phyloP scores from a whole-genome alignment of 2,329 filamentous ascomycete species.

The Colletotrichum lindemuthianum region DNA sequence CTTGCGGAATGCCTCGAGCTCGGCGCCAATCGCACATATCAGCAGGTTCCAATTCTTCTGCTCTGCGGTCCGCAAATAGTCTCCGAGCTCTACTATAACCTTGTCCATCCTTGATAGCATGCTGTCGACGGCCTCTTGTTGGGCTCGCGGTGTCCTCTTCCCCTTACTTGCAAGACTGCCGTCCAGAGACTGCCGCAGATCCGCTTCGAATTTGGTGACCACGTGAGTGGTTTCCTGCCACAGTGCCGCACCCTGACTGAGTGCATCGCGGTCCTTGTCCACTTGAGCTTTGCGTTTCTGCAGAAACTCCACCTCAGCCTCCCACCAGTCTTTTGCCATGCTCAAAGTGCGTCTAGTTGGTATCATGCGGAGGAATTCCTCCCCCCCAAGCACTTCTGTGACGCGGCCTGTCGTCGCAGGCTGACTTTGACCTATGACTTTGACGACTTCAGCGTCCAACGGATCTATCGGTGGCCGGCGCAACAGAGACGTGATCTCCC shows the following conservation, averaged over 20 bases:
- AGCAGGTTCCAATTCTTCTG: slow-evolving; percentile 77
- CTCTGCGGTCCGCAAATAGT: slow-evolving; percentile 65
- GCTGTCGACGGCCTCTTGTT: slow-evolving; percentile 52
- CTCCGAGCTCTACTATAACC: slow-evolving; percentile 65
- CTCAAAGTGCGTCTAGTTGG: slow-evolving; percentile 73
- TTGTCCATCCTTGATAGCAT: slow-evolving; percentile 66
- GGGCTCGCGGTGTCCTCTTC: slow-evolving; percentile 44
- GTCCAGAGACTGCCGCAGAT: slow-evolving; percentile 66
- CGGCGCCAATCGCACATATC: slow-evolving; percentile 79
- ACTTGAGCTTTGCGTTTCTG: slow-evolving; percentile 65
- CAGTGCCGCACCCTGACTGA: slow-evolving; percentile 72
- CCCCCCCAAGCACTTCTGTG: slow-evolving; percentile 11
- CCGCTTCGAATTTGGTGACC: slow-evolving; percentile 72
- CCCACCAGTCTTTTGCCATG: slow-evolving; percentile 79
- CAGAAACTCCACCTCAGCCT: slow-evolving; percentile 67
- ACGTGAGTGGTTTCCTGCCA: slow-evolving; percentile 72
- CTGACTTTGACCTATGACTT: slow-evolving; percentile 12
- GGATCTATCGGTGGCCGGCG: slow-evolving; percentile 65
- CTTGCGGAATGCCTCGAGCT: slow-evolving; percentile 73
- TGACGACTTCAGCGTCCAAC: slow-evolving; percentile 50
- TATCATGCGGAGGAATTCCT: slow-evolving; percentile 68
- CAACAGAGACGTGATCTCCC: slow-evolving; percentile 69
- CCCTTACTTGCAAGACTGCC: slow-evolving; percentile 41
- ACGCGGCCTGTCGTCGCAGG: slow-evolving; percentile 46
- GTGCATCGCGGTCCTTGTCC: slow-evolving; percentile 69